Evolutionary conservation across 2,329 filamentous ascomycete species (phyloP).

Genomic region (Cladosporium sp.): DNA sequence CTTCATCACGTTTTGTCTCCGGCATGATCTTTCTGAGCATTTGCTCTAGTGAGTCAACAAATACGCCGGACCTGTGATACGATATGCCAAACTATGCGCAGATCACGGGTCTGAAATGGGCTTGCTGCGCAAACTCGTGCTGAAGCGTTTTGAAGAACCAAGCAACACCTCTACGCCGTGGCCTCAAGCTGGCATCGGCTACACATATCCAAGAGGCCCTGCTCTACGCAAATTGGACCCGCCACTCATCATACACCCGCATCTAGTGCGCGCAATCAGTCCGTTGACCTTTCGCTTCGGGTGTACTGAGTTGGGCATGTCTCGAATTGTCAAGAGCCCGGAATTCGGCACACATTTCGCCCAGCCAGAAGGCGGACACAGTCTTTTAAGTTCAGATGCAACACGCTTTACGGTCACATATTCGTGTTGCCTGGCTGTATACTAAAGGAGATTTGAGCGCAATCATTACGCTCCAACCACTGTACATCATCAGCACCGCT

Average conservation of each 20-base stretch:
- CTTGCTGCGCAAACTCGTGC: neutral
- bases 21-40: neutral
- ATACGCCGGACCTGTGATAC: neutral
- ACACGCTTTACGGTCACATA: neutral
- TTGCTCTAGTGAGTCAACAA: neutral
- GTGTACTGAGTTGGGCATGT: neutral
- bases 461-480: neutral
- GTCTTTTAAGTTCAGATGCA: neutral
- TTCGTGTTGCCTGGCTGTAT: neutral
- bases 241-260: neutral
- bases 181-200: neutral
- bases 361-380: neutral
- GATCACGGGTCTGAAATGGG: neutral
- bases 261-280: neutral
- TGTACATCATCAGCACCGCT: neutral
- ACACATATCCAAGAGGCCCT: neutral
- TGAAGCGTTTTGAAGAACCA: neutral
- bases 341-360: neutral
- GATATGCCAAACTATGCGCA: neutral
- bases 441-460: neutral
- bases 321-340: neutral
- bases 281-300: neutral
- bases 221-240: neutral
- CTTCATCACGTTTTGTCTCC: neutral
- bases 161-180: neutral